Evolutionary conservation across 2,329 filamentous ascomycete species (phyloP).

Genomic region (Fusarium hostae): DNA sequence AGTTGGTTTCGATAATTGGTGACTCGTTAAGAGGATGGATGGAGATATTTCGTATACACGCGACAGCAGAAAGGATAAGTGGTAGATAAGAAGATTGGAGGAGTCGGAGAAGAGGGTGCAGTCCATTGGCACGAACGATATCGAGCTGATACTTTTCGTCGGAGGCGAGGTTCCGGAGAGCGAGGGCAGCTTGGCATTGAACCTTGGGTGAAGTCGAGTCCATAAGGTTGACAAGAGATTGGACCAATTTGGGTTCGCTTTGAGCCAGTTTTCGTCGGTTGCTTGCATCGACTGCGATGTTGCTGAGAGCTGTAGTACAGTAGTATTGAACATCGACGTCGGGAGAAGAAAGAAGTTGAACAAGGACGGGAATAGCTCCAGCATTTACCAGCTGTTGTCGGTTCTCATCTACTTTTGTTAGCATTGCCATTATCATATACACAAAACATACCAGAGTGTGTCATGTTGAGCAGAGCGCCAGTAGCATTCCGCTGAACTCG

Average conservation of each 20-base stretch:
- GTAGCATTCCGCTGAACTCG: slow-evolving; percentile 97
- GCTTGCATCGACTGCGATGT: slow-evolving; percentile 93
- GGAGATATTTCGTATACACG: slow-evolving; percentile 98
- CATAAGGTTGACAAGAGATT: slow-evolving; percentile 95
- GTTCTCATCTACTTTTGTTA: slow-evolving; percentile 80
- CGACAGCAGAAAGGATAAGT: slow-evolving; percentile 94
- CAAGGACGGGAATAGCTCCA: slow-evolving; percentile 96
- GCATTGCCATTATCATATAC: background rate
- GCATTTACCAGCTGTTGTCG: slow-evolving; percentile 97
- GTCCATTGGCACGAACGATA: slow-evolving; percentile 89
- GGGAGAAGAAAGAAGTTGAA: slow-evolving; percentile 89
- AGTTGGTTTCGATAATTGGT: slow-evolving; percentile 97
- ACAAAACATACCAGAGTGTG: slow-evolving; percentile 82
- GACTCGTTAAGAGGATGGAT: slow-evolving; percentile 98
- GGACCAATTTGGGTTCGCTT: slow-evolving; percentile 89
- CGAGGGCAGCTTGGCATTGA: slow-evolving; percentile 95
- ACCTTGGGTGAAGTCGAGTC: slow-evolving; percentile 97
- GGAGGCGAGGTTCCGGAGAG: slow-evolving; percentile 92
- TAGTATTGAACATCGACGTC: slow-evolving; percentile 99
- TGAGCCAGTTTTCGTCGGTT: slow-evolving; percentile 93
- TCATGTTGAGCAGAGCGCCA: slow-evolving; percentile 97
- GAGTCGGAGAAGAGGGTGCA: slow-evolving; percentile 86
- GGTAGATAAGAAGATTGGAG: slow-evolving; percentile 96
- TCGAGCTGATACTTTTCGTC: slow-evolving; percentile 99
- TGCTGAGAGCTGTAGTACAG: slow-evolving; percentile 97